A percentile compares a stretch with the other conserved stretches of the same genome.
These are phyloP conservation scores for Gillenia trifoliata DNA, from an alignment of 306 rosid species.

Conservation along the genomic window DNA sequence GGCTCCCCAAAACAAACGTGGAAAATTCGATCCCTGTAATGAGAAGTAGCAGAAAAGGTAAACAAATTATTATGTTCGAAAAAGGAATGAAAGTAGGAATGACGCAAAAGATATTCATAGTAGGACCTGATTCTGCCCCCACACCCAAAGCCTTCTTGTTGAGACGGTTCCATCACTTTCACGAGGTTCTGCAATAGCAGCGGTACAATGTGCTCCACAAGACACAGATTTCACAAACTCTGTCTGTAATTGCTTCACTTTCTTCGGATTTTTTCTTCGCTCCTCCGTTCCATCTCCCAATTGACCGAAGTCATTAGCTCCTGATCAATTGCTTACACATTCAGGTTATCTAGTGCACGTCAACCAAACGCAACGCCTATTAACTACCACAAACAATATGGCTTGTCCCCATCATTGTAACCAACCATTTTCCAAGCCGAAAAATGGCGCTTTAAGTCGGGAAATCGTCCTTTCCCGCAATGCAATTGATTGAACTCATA, in stretches of 20 bases:
- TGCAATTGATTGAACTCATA: neutral
- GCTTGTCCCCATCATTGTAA: neutral
- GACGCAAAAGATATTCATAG: conserved; percentile 4
- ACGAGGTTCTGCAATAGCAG: conserved; percentile 81
- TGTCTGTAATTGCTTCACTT: conserved; percentile 55
- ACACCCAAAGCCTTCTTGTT: conserved; percentile 78
- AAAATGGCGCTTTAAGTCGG: neutral
- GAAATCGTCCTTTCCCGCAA: neutral
- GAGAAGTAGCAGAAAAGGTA: conserved; percentile 3
- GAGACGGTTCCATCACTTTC: conserved; percentile 68
- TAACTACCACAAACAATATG: neutral
- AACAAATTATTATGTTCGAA: conserved; percentile 2
- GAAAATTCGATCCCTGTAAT: conserved; percentile 78
- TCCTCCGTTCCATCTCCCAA: conserved; percentile 95
- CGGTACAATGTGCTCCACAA: conserved; percentile 93
- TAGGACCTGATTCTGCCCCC: conserved; percentile 94
- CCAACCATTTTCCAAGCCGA: conserved; percentile 2
- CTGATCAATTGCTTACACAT: conserved; percentile 22
- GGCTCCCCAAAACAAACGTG: conserved; percentile 86
- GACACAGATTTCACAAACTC: conserved; percentile 82
- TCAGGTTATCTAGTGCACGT: neutral
- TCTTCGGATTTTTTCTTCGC: conserved; percentile 66
- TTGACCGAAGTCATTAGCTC: conserved; percentile 89
- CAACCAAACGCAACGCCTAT: neutral
- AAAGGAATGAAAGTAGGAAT: conserved; percentile 1